These are phyloP conservation scores for Phytophthora citricola DNA, from an alignment of 352 stramenopile species.

Conservation along the genomic window DNA sequence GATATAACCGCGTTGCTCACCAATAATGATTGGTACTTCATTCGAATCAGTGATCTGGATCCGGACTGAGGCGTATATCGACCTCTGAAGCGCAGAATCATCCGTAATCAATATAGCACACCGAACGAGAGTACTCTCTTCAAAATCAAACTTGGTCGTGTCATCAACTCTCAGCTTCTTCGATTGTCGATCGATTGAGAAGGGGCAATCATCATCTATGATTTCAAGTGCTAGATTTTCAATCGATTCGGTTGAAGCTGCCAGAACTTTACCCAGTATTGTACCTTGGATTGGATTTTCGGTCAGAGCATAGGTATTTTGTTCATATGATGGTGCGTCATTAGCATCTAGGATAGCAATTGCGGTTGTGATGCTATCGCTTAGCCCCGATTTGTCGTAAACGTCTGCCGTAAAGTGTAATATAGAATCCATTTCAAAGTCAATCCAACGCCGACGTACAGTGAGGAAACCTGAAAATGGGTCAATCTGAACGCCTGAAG, in stretches of 20 bases:
- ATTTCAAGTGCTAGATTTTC: constrained; percentile 16
- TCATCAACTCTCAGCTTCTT: constrained; percentile 10
- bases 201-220: constrained; percentile 16
- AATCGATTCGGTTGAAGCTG: constrained; percentile 10
- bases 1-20: constrained; percentile 25
- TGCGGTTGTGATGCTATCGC: constrained; percentile 8
- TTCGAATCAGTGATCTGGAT: constrained; percentile 29
- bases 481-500: constrained; percentile 37
- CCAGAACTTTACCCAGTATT: constrained; percentile 20
- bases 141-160: constrained; percentile 29
- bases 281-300: constrained; percentile 20
- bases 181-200: constrained; percentile 17
- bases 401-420: constrained; percentile 28
- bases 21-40: constrained; percentile 18
- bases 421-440: constrained; percentile 31
- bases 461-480: constrained; percentile 26
- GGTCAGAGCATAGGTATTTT: constrained; percentile 6
- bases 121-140: constrained; percentile 3
- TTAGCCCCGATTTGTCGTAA: constrained; percentile 29
- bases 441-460: constrained; percentile 38
- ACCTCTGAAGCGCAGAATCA: constrained; percentile 13
- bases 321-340: constrained; percentile 16
- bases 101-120: constrained; percentile 28
- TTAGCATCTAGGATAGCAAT: constrained; percentile 30
- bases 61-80: constrained; percentile 21